Conservation (phyloP, 1,139 yeast genomes). For the Yamadazyma membranifaciens region DNA sequence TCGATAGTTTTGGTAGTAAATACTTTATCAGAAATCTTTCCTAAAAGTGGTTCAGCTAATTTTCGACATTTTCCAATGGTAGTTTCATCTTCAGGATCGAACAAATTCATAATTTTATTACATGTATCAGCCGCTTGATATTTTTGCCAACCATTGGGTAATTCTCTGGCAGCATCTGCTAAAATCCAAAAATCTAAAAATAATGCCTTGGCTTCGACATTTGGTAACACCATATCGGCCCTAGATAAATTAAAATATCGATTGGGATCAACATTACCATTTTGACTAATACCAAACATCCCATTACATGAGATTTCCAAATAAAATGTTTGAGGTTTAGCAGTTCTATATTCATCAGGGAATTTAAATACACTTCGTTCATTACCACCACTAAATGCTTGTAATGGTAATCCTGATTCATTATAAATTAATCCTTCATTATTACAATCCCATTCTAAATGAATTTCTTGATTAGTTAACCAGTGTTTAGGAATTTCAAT, state of each 20-base stretch:
- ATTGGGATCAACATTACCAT: conserved; percentile 61
- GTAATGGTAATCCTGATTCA: conserved; percentile 64
- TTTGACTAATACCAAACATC: conserved; percentile 82
- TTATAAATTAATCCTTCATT: conserved; percentile 83
- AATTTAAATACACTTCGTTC: conserved; percentile 74
- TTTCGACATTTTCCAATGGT: conserved; percentile 62
- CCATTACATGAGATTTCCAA: conserved; percentile 93
- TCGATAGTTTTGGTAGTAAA: conserved; percentile 33
- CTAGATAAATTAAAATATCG: conserved; percentile 62
- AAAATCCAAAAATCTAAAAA: conserved; percentile 83
- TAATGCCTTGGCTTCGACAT: conserved; percentile 74
- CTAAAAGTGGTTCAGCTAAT: conserved; percentile 64
- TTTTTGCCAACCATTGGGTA: conserved; percentile 70
- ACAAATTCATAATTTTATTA: conserved; percentile 76
- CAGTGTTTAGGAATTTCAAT: conserved; percentile 63
- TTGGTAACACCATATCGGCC: conserved; percentile 83
- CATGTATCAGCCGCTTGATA: conserved; percentile 77
- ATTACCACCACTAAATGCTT: conserved; percentile 84
- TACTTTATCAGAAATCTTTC: conserved; percentile 66
- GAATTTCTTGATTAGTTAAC: conserved; percentile 50
- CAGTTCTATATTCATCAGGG: conserved; percentile 51
- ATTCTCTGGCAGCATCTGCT: conserved; percentile 88
- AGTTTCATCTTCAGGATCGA: conserved; percentile 55
- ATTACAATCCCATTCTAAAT: conserved; percentile 82
- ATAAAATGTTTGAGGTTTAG: conserved; percentile 52